phyloP scores from a whole-genome alignment of 768 basidiomycete genomes.

The Leccinum aurantiacum region DNA sequence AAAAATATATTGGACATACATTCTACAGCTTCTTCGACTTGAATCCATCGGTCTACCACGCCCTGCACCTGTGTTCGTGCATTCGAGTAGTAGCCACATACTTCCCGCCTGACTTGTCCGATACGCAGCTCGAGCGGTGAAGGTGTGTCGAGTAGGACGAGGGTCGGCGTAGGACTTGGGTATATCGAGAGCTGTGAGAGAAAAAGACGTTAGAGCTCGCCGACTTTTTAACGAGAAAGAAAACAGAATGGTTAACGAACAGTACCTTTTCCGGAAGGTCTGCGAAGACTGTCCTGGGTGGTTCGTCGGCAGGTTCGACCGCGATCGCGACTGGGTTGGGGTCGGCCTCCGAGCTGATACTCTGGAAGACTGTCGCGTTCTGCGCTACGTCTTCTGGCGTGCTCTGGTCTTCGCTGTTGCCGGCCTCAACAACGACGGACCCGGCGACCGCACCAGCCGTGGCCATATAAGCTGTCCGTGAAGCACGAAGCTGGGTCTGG shows the following conservation, averaged over 20 bases:
- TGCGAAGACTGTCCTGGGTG: slow-evolving; percentile 13
- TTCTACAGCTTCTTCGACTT: slow-evolving; percentile 81
- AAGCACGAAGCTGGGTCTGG: slow-evolving; percentile 22
- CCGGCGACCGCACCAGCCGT: slow-evolving; percentile 16
- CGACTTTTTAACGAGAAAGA: neutral
- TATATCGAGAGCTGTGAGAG: slow-evolving; percentile 78
- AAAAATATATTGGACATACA: slow-evolving; percentile 47
- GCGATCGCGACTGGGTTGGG: neutral
- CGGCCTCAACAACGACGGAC: slow-evolving; percentile 16
- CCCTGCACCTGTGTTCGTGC: slow-evolving; percentile 69
- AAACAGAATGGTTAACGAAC: neutral
- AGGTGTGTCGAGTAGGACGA: slow-evolving; percentile 71
- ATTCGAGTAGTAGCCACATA: slow-evolving; percentile 54
- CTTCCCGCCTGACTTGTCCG: slow-evolving; percentile 60
- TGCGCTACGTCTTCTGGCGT: neutral
- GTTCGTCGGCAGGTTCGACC: slow-evolving; percentile 10
- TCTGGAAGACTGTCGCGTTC: slow-evolving; percentile 1
- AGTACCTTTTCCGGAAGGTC: slow-evolving; percentile 30
- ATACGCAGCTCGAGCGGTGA: slow-evolving; percentile 79
- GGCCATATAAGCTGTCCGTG: slow-evolving; percentile 24
- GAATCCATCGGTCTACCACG: slow-evolving; percentile 80
- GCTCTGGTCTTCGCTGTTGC: slow-evolving; percentile 5
- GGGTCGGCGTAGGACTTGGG: slow-evolving; percentile 54
- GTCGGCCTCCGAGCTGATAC: neutral
- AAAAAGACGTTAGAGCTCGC: neutral